Base-by-base conservation (phyloP, 2,329 filamentous ascomycete genomes). In the Colletotrichum sublineola region DNA sequence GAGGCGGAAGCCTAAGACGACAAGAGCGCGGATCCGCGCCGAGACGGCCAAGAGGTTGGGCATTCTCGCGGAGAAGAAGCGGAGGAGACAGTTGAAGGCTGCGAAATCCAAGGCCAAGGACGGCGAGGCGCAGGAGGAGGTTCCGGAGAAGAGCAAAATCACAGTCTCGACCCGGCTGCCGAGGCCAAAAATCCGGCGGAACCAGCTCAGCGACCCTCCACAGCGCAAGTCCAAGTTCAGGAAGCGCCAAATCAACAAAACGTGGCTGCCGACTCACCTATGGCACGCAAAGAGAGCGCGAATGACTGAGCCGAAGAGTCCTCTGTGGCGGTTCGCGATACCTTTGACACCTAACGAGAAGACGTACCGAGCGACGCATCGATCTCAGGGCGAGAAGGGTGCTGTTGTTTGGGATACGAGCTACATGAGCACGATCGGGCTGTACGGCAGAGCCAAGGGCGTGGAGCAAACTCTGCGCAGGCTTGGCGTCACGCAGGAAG, bases 241-340 rank as follows among this genome's bases (percentile, higher is more conserved):
- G 75, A 96, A 94, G 82, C 91, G 96, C 42, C 96, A 98, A 80
- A 84, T 92, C 57, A 88, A 93, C 80, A 98, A 98, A 85, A 95
- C 93, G 3, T 98, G 96, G 94, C 86, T 99, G 20, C 96, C 96
- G 0, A 98, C 96, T 8, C 96, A 99, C 81, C 84, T 97, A 75
- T 99, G 93, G 89, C 95, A 97, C 82, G 92, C 96, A 2, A 99
- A 99, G 81, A 87, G 96, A 72, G 94, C 96, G 31, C 93, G 89
- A 73, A 97, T 99, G 93, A 95, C 95, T 0, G 87, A 90, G 9
- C 92, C 94, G 0, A 91, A 89, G 61, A 88, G 92, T 56, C 92
- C 94, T 3, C 82, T 96, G n/a, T 99, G 96, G 96, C 89, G 95
- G 52, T 97, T 98, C 81, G 90, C 94, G 0, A 85, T 98, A 33